phyloP scores from a whole-genome alignment of 23 red algal species.

The Gracilaria caudata region DNA sequence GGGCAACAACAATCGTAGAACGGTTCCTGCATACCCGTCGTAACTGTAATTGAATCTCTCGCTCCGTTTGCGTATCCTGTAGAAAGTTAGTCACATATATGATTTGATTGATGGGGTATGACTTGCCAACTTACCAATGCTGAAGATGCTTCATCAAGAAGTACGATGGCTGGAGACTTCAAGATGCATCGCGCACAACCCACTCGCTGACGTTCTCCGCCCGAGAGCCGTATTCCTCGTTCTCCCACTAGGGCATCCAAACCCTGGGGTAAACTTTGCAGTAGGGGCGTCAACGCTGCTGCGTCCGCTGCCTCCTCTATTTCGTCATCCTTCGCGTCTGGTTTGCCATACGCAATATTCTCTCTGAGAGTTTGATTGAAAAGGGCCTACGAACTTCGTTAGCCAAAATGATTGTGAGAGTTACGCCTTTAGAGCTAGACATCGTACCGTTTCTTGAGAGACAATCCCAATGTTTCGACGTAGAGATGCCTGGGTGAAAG shows the following conservation, averaged over 20 bases:
- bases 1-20: slow-evolving; percentile 68
- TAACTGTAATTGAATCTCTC: slow-evolving; percentile 63
- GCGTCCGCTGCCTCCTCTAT: slow-evolving; percentile 30
- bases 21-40: slow-evolving; percentile 25
- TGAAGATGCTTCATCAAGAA: slow-evolving; percentile 84
- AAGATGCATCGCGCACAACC: slow-evolving; percentile 80
- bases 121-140: slow-evolving; percentile 43
- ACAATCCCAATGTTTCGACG: slow-evolving; percentile 67
- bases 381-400: slow-evolving; percentile 14
- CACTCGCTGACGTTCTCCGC: slow-evolving; percentile 89
- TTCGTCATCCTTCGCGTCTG: background rate
- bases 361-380: slow-evolving; percentile 67
- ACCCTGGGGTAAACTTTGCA: slow-evolving; percentile 52
- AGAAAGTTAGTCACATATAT: background rate
- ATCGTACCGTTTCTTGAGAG: slow-evolving; percentile 70
- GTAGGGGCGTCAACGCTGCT: slow-evolving; percentile 58
- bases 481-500: slow-evolving; percentile 12
- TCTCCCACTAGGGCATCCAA: slow-evolving; percentile 78
- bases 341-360: slow-evolving; percentile 72
- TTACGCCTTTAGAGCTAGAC: background rate
- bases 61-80: slow-evolving; percentile 54
- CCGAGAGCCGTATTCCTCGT: slow-evolving; percentile 68
- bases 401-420: background rate
- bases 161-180: slow-evolving; percentile 46
- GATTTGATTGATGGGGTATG: background rate